phyloP scores from a whole-genome alignment of 345 rosid genomes.

The Eucalyptus erythrocorys region DNA sequence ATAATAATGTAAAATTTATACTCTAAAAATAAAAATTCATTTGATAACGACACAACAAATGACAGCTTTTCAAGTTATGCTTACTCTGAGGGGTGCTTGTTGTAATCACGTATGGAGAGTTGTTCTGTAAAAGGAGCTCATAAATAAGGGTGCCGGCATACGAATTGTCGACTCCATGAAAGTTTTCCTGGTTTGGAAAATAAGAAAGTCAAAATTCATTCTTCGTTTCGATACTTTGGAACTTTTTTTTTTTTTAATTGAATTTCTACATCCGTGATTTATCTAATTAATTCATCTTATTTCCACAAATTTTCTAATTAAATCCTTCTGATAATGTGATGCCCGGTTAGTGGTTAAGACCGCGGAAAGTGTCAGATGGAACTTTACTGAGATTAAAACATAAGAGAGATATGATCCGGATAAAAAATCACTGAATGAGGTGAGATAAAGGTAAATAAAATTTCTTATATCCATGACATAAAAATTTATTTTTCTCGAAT shows the following conservation, averaged over 20 bases:
- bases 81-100: not conserved
- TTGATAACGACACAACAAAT: too few species aligned
- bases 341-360: not conserved
- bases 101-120: not conserved
- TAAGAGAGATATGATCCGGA: rapidly evolving
- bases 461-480: too few species aligned
- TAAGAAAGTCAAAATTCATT: not conserved
- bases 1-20: too few species aligned
- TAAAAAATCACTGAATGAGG: too few species aligned
- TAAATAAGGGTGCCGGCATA: not conserved
- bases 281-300: not conserved
- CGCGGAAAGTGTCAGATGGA: not conserved
- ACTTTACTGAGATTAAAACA: not conserved
- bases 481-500: too few species aligned
- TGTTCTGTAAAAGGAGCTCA: not conserved
- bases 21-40: too few species aligned
- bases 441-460: too few species aligned
- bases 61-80: not conserved
- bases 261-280: not conserved
- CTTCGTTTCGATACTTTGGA: not conserved
- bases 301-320: not conserved
- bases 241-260: not conserved
- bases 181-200: not conserved
- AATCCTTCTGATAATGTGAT: not conserved
- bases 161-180: not conserved